A percentile compares a stretch with the other conserved stretches of the same genome.
Conservation (phyloP, 2,329 filamentous ascomycete genomes). For the Fusarium fracticaudum region DNA sequence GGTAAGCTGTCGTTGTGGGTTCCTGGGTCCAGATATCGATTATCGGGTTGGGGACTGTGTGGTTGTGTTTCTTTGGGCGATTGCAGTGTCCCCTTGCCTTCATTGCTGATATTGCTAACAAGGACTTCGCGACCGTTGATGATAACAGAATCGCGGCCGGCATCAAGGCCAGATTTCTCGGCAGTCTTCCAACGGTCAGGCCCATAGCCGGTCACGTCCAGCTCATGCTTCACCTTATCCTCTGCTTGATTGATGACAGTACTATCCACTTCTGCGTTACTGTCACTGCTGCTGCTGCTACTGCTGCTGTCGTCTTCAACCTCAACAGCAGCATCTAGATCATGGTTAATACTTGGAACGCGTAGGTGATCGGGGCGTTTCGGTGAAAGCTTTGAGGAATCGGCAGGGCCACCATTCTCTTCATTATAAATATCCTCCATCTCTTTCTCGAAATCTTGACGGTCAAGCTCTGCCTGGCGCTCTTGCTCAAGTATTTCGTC, state of each 20-base stretch:
- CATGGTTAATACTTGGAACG: conserved; percentile 75
- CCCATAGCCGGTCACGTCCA: conserved; percentile 83
- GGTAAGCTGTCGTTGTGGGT: conserved; percentile 63
- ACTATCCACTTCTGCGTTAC: background rate
- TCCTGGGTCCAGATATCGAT: conserved; percentile 46
- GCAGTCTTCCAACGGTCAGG: conserved; percentile 78
- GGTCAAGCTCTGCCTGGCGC: conserved; percentile 72
- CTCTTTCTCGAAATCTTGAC: conserved; percentile 64
- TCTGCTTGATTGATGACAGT: conserved; percentile 55
- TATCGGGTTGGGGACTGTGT: conserved; percentile 40
- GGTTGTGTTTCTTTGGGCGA: conserved; percentile 48
- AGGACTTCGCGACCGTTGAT: conserved; percentile 77
- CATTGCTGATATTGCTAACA: conserved; percentile 68
- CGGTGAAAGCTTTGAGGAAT: conserved; percentile 48
- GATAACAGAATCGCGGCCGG: conserved; percentile 76
- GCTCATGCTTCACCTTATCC: conserved; percentile 69
- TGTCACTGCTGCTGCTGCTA: background rate
- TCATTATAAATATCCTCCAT: conserved; percentile 72
- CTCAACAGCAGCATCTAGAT: conserved; percentile 53
- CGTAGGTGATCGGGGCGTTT: conserved; percentile 32
- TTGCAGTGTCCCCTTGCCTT: conserved; percentile 69
- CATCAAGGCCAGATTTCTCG: conserved; percentile 66
- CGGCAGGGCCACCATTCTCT: conserved; percentile 46
- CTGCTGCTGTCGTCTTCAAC: conserved; percentile 46
- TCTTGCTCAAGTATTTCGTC: conserved; percentile 89